Base-by-base conservation (phyloP, 1,284 basidiomycete genomes). In the Chiua sp. region DNA sequence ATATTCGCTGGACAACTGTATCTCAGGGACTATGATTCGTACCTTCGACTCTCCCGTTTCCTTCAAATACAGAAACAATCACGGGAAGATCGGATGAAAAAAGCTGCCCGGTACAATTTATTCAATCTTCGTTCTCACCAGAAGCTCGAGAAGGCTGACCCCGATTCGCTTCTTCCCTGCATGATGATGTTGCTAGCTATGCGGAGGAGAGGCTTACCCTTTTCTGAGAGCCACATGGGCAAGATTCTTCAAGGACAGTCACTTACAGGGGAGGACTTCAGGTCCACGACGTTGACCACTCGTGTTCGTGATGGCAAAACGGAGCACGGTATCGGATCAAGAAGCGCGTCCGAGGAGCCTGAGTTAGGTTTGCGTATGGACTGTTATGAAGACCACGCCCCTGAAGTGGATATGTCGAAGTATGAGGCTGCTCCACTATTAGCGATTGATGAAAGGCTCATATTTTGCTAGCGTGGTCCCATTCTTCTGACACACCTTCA, bases 1-100 rank as follows among this genome's bases (percentile, higher is more conserved):
- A 63, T 82, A 26, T 81, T 74, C 51, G 75, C 79, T 28, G 81
- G 80, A 7, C 59, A 57, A 26, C 35, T 55, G 7, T 56, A 50
- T 33, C 47, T 49, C n/a, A 33, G 35, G 26, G 16, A 72, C 48
- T 68, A 73, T 46, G 63, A 59, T 7, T 65, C 69, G 4, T 82
- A 80, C 32, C 46, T 53, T 20, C 39, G 42, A 11, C 30, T 49
- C 5, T 53, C 53, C 16, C 15, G 5, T 22, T 62, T 61, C 35
- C 60, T 61, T 3, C 39, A 15, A 3, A 22, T 48, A n/a, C 49
- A 18, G 1, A 47, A 33, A 1, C n/a, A 22, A 6, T 30, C 23
- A 15, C 39, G 13, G 39, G 20, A 42, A 11, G 39, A n/a, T 10
- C 18, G 7, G 20, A 16, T n/a, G 39, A 15, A 42, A 42, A 42